phyloP scores from a whole-genome alignment of 192 early-diverging fungal species.

The Dissophora ornata region DNA sequence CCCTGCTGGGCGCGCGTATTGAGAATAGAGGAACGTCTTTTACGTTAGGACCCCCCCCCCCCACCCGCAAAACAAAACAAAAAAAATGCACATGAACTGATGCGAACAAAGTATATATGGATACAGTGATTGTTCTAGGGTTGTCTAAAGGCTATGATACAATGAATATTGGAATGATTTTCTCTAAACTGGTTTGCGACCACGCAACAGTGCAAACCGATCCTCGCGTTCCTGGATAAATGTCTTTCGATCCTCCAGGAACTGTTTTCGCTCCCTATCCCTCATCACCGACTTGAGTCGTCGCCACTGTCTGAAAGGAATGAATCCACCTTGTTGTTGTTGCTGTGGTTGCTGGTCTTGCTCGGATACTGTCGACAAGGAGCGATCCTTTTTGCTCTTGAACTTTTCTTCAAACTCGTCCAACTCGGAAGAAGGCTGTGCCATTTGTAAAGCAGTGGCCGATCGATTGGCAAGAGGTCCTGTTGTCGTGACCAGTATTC shows the following conservation, averaged over 20 bases:
- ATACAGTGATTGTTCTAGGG: not conserved
- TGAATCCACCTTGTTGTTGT: not conserved
- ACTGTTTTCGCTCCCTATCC: conserved; percentile 45
- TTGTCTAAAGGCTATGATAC: too few species aligned
- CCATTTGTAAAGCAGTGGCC: not conserved
- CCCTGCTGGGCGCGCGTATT: conserved; percentile 15
- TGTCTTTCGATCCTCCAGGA: conserved; percentile 14
- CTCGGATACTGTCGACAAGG: too few species aligned
- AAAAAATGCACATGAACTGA: not conserved
- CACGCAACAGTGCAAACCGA: conserved; percentile 17
- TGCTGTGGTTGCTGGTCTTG: not conserved
- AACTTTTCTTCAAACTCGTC: too few species aligned
- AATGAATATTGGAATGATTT: too few species aligned
- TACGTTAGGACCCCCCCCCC: too few species aligned
- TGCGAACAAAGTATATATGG: not conserved
- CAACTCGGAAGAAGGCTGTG: too few species aligned
- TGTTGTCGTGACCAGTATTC: conserved; percentile 31
- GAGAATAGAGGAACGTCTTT: too few species aligned
- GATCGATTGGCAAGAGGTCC: not conserved
- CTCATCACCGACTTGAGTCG: conserved; percentile 43
- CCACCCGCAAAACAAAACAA: not conserved
- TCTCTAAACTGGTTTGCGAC: conserved; percentile 29
- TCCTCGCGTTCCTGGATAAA: conserved; percentile 23
- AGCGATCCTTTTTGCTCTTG: too few species aligned
- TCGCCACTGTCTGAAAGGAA: conserved; percentile 30